phyloP scores from a whole-genome alignment of 2,329 filamentous ascomycete species.

The Clarireedia monteithiana region DNA sequence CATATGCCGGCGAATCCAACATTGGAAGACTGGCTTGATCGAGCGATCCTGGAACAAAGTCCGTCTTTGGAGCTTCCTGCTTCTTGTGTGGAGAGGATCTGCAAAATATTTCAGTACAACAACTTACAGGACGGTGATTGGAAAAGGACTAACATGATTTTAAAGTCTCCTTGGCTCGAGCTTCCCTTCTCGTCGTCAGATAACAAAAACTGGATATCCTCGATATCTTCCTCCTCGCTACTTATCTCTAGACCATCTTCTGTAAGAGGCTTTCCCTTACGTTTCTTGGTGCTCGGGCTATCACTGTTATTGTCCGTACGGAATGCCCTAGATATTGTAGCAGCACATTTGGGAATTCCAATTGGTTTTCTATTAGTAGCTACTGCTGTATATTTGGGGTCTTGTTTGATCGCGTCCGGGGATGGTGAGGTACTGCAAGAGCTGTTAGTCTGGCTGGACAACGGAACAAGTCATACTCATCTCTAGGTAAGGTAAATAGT shows the following conservation, averaged over 20 bases:
- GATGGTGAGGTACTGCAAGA: not conserved
- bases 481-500: no score
- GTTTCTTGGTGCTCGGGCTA: not conserved
- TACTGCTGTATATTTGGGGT: slow-evolving; percentile 20
- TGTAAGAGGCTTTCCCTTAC: slow-evolving; percentile 1
- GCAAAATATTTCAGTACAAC: not conserved
- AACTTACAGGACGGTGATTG: not conserved
- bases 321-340: slow-evolving; percentile 23
- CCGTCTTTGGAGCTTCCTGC: slow-evolving; percentile 31
- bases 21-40: slow-evolving; percentile 54
- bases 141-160: slow-evolving; percentile 12
- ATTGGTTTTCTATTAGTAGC: slow-evolving; percentile 17
- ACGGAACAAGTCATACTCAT: not conserved
- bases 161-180: slow-evolving; percentile 9
- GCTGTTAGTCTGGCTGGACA: not conserved
- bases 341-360: slow-evolving; percentile 25
- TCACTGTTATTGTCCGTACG: slow-evolving; percentile 5
- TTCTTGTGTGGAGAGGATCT: slow-evolving; percentile 1
- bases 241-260: not conserved
- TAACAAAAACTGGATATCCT: slow-evolving; percentile 34
- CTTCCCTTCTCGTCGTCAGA: slow-evolving; percentile 27
- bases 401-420: slow-evolving; percentile 15
- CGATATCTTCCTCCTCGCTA: slow-evolving; percentile 25
- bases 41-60: slow-evolving; percentile 62
- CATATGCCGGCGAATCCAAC: slow-evolving; percentile 59